phyloP scores from a whole-genome alignment of 345 rosid species.

The Barbarea vulgaris region DNA sequence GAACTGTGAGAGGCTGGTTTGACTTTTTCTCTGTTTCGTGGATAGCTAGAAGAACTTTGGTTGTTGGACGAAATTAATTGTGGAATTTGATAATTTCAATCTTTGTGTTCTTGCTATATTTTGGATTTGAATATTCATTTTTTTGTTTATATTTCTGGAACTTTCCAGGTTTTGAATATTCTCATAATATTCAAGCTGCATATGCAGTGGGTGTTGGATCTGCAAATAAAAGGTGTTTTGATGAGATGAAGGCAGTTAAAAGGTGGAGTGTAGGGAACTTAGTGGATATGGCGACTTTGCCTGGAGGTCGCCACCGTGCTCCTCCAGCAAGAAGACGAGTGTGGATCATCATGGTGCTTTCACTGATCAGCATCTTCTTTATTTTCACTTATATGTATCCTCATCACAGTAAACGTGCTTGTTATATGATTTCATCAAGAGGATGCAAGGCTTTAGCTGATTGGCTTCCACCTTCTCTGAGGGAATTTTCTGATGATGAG shows the following conservation, averaged over 20 bases:
- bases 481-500: slow-evolving; percentile 85
- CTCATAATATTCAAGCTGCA: not conserved
- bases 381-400: slow-evolving; percentile 80
- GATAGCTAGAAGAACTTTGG: not conserved
- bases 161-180: slow-evolving; percentile 22
- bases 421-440: slow-evolving; percentile 77
- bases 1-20: slow-evolving; percentile 21
- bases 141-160: slow-evolving; percentile 21
- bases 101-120: not conserved
- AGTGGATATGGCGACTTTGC: slow-evolving; percentile 66
- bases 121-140: slow-evolving; percentile 1
- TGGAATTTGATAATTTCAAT: not conserved
- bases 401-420: slow-evolving; percentile 67
- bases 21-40: slow-evolving; percentile 27
- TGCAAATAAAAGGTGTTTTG: slow-evolving; percentile 24
- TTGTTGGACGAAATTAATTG: slow-evolving; percentile 10
- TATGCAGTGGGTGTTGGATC: slow-evolving; percentile 2
- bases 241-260: slow-evolving; percentile 68
- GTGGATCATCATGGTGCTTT: slow-evolving; percentile 79
- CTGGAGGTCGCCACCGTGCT: slow-evolving; percentile 67
- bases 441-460: slow-evolving; percentile 78
- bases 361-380: slow-evolving; percentile 70
- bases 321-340: slow-evolving; percentile 75
- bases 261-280: slow-evolving; percentile 75
- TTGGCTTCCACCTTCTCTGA: slow-evolving; percentile 96